These are phyloP conservation scores for Beverwykella pulmonaria DNA, from an alignment of 495 filamentous ascomycete genomes.

Conservation along the genomic window DNA sequence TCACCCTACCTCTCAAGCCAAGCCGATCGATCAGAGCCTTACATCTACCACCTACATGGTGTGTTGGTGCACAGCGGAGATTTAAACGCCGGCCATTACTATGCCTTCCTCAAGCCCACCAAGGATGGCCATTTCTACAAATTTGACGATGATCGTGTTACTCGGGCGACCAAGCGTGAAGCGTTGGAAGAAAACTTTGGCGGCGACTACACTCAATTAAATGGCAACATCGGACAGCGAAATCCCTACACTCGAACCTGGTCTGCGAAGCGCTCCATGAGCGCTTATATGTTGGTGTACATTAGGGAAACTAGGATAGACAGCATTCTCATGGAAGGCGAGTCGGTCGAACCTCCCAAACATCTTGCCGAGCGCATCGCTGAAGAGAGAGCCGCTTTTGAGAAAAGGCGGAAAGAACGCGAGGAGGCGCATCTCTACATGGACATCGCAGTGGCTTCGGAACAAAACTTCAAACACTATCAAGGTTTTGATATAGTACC, in stretches of 20 bases:
- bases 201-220: constrained; percentile 71
- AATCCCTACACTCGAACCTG: constrained; percentile 68
- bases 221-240: constrained; percentile 60
- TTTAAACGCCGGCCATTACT: constrained; percentile 98
- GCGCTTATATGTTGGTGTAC: constrained; percentile 98
- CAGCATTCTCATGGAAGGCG: constrained; percentile 73
- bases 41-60: constrained; percentile 89
- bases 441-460: constrained; percentile 74
- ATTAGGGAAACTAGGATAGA: constrained; percentile 83
- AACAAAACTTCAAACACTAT: constrained; percentile 75
- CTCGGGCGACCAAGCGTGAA: constrained; percentile 86
- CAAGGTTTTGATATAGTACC: constrained; percentile 83
- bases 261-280: constrained; percentile 72
- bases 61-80: constrained; percentile 97
- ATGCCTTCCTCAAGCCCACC: constrained; percentile 91
- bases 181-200: constrained; percentile 96
- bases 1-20: constrained; percentile 82
- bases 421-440: constrained; percentile 95
- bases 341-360: constrained; percentile 72
- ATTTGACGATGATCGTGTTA: constrained; percentile 96
- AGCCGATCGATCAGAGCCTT: constrained; percentile 85
- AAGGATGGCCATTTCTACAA: constrained; percentile 94
- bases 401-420: constrained; percentile 77
- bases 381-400: constrained; percentile 75
- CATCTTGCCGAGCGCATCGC: constrained; percentile 64